These are phyloP conservation scores for Xerocomus nothofagi DNA, from an alignment of 1,284 basidiomycete species.

Conservation along the genomic window DNA sequence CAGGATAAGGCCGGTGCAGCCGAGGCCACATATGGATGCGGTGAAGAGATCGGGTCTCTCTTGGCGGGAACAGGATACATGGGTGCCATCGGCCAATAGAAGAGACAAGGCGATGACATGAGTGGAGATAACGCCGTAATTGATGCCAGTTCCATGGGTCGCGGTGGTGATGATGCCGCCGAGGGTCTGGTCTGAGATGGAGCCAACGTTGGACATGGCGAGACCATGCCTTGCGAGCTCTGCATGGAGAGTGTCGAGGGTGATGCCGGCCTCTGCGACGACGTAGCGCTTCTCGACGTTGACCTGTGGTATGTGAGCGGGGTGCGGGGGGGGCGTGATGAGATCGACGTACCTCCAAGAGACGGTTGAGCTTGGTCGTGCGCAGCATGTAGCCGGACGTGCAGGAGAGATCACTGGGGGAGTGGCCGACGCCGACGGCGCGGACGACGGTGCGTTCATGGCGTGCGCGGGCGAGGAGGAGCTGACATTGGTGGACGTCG, in stretches of 20 bases:
- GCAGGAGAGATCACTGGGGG: constrained; percentile 90
- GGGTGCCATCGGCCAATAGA: constrained; percentile 70
- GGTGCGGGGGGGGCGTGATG: too few species aligned
- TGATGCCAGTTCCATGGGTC: constrained; percentile 89
- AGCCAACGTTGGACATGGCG: constrained; percentile 92
- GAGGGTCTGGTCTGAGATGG: constrained; percentile 95
- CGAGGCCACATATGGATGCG: constrained; percentile 92
- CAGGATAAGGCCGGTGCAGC: constrained; percentile 90
- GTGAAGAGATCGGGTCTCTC: constrained; percentile 80
- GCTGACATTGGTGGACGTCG: constrained; percentile 69
- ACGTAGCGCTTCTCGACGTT: constrained; percentile 71
- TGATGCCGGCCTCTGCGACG: constrained; percentile 77
- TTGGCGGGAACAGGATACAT: constrained; percentile 66
- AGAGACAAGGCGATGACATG: constrained; percentile 77
- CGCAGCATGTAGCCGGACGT: constrained; percentile 83
- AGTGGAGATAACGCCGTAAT: constrained; percentile 82
- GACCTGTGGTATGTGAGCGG: constrained; percentile 47
- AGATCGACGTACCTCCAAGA: constrained; percentile 66
- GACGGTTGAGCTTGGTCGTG: constrained; percentile 66
- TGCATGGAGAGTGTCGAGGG: constrained; percentile 69
- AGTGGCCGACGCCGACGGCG: constrained; percentile 89
- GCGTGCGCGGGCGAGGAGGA: constrained; percentile 83
- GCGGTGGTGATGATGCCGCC: constrained; percentile 95
- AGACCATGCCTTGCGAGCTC: constrained; percentile 69
- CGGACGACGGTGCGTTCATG: constrained; percentile 73